Percentiles rank a stretch among this genome's conserved stretches.
phyloP scores from a whole-genome alignment of 192 early-diverging fungal genomes.

The Helicostylum pulchrum region DNA sequence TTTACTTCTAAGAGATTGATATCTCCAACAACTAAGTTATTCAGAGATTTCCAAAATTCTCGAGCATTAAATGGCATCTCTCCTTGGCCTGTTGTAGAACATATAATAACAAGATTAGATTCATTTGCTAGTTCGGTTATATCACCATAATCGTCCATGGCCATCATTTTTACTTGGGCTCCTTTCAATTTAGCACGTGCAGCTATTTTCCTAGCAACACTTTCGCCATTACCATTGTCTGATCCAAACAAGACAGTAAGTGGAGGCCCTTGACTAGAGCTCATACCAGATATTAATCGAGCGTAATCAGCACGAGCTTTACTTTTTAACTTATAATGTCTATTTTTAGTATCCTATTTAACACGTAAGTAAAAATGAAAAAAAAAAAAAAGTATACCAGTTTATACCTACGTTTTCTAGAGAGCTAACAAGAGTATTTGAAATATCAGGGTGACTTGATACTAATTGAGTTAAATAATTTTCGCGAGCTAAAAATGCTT shows the following conservation, averaged over 20 bases:
- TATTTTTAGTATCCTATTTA: conserved; percentile 42
- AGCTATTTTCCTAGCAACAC: conserved; percentile 75
- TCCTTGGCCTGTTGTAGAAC: conserved; percentile 92
- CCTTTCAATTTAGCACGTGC: conserved; percentile 77
- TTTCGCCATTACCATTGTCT: conserved; percentile 86
- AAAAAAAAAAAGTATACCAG: not conserved
- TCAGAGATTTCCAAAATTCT: conserved; percentile 83
- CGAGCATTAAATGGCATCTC: conserved; percentile 89
- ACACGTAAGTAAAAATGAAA: not conserved
- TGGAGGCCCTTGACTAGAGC: conserved; percentile 57
- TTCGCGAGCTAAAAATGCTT: conserved; percentile 79
- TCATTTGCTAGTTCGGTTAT: conserved; percentile 78
- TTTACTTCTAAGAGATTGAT: conserved; percentile 59
- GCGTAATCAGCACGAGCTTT: conserved; percentile 64
- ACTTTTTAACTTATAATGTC: conserved; percentile 57
- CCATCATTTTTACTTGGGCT: conserved; percentile 65
- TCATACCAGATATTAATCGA: conserved; percentile 62
- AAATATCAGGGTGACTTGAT: conserved; percentile 55
- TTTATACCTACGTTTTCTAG: conserved; percentile 58
- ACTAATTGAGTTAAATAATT: conserved; percentile 76
- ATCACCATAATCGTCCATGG: conserved; percentile 74
- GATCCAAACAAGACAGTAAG: conserved; percentile 86
- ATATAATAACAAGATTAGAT: conserved; percentile 71
- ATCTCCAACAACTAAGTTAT: conserved; percentile 50
- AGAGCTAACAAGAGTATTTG: conserved; percentile 49